Conservation (phyloP, 2,329 filamentous ascomycete species). For the Sphaerulina vaccinii region DNA sequence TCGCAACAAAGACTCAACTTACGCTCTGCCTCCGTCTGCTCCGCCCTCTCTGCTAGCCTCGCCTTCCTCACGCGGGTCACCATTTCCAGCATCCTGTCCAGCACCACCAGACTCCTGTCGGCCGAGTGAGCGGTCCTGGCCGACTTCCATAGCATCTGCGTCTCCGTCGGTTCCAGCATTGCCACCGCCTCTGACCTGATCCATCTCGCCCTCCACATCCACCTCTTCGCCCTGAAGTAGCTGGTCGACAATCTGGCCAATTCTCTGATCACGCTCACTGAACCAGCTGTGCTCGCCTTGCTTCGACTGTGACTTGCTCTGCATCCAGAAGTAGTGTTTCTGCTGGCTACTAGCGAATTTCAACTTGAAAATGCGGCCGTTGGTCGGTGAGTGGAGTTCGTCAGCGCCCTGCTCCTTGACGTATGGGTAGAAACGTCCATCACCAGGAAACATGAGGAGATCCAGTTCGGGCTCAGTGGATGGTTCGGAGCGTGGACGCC, state of each 20-base stretch:
- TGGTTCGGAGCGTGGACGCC: slow-evolving; percentile 74
- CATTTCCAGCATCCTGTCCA: slow-evolving; percentile 81
- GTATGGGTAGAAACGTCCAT: slow-evolving; percentile 76
- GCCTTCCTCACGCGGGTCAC: slow-evolving; percentile 88
- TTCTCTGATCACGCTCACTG: slow-evolving; percentile 79
- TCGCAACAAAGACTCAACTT: slow-evolving; percentile 58
- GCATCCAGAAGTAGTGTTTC: slow-evolving; percentile 92
- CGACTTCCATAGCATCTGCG: slow-evolving; percentile 59
- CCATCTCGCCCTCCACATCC: slow-evolving; percentile 70
- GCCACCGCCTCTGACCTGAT: slow-evolving; percentile 55
- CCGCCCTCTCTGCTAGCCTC: slow-evolving; percentile 86
- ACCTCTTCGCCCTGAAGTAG: slow-evolving; percentile 87
- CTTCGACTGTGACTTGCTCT: slow-evolving; percentile 79
- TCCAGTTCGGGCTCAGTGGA: slow-evolving; percentile 77
- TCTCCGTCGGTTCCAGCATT: slow-evolving; percentile 61
- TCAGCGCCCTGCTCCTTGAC: slow-evolving; percentile 46
- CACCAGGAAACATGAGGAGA: slow-evolving; percentile 87
- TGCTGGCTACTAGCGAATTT: slow-evolving; percentile 93
- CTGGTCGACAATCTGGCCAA: slow-evolving; percentile 81
- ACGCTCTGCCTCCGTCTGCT: slow-evolving; percentile 97
- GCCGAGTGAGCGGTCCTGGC: slow-evolving; percentile 67
- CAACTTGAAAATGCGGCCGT: slow-evolving; percentile 87
- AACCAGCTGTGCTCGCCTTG: slow-evolving; percentile 72
- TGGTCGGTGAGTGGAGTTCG: slow-evolving; percentile 64
- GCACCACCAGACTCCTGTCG: slow-evolving; percentile 72